Base-by-base conservation (phyloP, 345 rosid species). In the Mercurialis annua region DNA sequence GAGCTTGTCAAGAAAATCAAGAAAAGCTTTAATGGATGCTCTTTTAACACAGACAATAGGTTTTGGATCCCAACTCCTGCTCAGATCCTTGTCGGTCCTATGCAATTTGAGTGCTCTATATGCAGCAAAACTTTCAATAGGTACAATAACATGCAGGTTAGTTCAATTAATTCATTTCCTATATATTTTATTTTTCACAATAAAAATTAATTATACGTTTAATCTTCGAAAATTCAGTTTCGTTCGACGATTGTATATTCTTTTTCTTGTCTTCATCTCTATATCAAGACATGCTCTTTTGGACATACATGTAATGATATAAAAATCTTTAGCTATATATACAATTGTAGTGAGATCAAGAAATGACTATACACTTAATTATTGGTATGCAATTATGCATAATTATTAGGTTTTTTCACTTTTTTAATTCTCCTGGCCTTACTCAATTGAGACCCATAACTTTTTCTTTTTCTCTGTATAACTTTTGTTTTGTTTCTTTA, bases 71-170 rank as follows among this genome's bases (percentile, higher is more conserved):
- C 96, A 62, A 86, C 90, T 48, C 87, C 90, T 30, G 79, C 92
- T 18, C 96, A 89, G 81, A 89, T 89, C 72, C 88, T 85, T 23
- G 88, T 86, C 11, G 96, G 96, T 1, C 92, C 95, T 36, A 86
- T 89, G 96, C 96, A 86, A 56, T 89, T 86, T 74, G 76, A 91
- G 66, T 86, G 96, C 64, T 79, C 86, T 70, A 85, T 89, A 6
- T 86, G 96, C 66, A 82, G 66, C 81, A 89, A 89, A 72, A 89
- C 90, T 76, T 89, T 89, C 85, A 86, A 89, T 82, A 85, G 96
- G 81, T 89, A 84, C 87, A 89, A 89, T 68, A 89, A 86, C 81
- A 88, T 88, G 91, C 95, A 88, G 95, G 95, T 89, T n/a, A 75
- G 78, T 71, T 50, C 53, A 21, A 23, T 57, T 20, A 42, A 48